Evolutionary conservation across 169 alveolate genomes (phyloP), one percentile per base, ranked within the genome.

Genomic region (Plasmodium vivax): DNA sequence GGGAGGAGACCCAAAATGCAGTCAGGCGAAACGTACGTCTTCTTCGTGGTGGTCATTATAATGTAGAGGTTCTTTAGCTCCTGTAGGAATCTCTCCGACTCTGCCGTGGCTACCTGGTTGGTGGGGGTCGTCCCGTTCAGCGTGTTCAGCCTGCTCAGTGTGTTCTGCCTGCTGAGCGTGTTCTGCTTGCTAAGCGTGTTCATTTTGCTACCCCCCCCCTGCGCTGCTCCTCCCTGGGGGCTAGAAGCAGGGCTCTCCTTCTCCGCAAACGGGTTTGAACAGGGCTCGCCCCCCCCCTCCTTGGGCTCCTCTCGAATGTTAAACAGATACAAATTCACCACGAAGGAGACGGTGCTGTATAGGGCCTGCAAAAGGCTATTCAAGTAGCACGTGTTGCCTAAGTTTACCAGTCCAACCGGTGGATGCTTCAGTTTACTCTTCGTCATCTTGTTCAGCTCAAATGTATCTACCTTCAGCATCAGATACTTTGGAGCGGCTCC

Each of bases 321-420:
- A 68, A 68, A 68, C 12, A 19, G 77, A 23, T 68, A 68, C 12
- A 96, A 83, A 51, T 93, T 87, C 16, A 94, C 91, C 2, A 96
- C 96, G 83, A 96, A 96, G 41, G 92, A 62, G 14, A 94, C 98
- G 3, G 99, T 98, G 98, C 98, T 99, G 94, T 96, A 99, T n/a
- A 99, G 95, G 43, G 99, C 98, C 95, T 99, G 99, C 73, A 99
- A 91, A 27, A 98, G 88, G 51, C 99, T 97, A 94, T 98, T 99
- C 98, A 98, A 97, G 91, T 99, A 99, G 95, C 99, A 99, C 16
- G 99, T 98, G 82, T 99, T 98, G 2, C 99, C 99, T 56, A 98
- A 95, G 90, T 98, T 98, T 45, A 97, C 97, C 19, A 98, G 32
- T 0, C 99, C 99, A 3, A 95, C 91, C 43, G 96, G 95, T 19